A percentile compares a stretch with the other conserved stretches of the same genome.
These are phyloP conservation scores for Daucus carota DNA, from an alignment of 129 eudicot genomes.

Conservation along the genomic window DNA sequence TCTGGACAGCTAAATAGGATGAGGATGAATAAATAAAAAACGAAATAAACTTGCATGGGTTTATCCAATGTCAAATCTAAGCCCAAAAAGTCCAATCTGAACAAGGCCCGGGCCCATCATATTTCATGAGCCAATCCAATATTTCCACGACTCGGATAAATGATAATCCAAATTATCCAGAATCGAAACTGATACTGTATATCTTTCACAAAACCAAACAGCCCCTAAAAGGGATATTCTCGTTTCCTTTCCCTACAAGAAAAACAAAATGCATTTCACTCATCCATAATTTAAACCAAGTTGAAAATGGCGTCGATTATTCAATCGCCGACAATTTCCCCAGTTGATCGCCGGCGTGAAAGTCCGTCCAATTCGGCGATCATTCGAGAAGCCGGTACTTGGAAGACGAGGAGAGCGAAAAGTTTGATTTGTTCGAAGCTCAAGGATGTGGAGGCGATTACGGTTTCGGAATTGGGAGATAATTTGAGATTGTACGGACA, in stretches of 20 bases:
- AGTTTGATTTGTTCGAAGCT: constrained; percentile 43
- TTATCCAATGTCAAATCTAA: background rate
- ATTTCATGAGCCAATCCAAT: constrained; percentile 2
- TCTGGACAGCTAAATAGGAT: background rate
- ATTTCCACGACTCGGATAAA: background rate
- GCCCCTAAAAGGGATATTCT: background rate
- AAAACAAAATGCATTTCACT: background rate
- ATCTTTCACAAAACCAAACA: background rate
- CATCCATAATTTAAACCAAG: background rate
- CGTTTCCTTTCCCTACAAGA: background rate
- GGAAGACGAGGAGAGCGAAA: constrained; percentile 6
- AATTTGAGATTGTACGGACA: constrained; percentile 31
- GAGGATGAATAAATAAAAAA: background rate
- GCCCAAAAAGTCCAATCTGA: background rate
- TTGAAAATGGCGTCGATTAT: constrained; percentile 18
- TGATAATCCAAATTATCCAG: constrained; percentile 12
- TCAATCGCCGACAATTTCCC: constrained; percentile 22
- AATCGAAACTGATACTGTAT: constrained; percentile 1
- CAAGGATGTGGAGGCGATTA: constrained; percentile 40
- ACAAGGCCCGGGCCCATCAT: background rate
- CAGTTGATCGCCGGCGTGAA: constrained; percentile 9
- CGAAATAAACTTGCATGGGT: background rate
- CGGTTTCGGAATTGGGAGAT: constrained; percentile 22
- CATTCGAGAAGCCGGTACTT: background rate
- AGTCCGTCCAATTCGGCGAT: constrained; percentile 13